Percentiles rank a stretch among this genome's conserved stretches.
Conservation (phyloP, 2,329 filamentous ascomycete species). For the Cladosporium sp. region DNA sequence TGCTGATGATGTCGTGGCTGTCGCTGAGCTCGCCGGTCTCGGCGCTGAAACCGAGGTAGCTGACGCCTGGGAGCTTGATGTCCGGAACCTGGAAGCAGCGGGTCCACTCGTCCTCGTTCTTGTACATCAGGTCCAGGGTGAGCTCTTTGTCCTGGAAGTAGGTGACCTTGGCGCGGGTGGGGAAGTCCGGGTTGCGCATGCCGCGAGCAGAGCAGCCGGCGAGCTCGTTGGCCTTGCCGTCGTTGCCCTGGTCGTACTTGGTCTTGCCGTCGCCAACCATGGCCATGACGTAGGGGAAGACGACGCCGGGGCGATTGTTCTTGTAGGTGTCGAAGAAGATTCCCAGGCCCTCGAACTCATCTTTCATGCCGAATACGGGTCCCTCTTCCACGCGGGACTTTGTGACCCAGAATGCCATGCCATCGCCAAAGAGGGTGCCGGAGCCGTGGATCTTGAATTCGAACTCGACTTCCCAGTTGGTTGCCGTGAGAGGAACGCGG, state of each 20-base stretch:
- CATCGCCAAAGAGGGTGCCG: constrained; percentile 89
- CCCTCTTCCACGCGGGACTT: constrained; percentile 82
- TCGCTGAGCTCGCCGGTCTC: constrained; percentile 96
- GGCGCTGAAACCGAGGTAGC: constrained; percentile 68
- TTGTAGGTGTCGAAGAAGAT: constrained; percentile 99
- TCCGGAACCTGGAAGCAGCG: constrained; percentile 75
- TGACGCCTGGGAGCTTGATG: constrained; percentile 72
- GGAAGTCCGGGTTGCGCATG: constrained; percentile 72
- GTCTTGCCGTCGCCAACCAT: constrained; percentile 94
- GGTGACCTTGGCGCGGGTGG: constrained; percentile 84
- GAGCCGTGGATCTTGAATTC: constrained; percentile 93
- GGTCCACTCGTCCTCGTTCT: constrained; percentile 82
- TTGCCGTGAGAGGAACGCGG: constrained; percentile 88
- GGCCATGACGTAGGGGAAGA: constrained; percentile 98
- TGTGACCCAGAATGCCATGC: constrained; percentile 97
- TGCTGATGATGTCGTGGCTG: constrained; percentile 93
- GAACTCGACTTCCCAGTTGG: constrained; percentile 97
- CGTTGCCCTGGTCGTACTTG: constrained; percentile 86
- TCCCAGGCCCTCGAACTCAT: constrained; percentile 90
- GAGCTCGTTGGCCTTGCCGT: constrained; percentile 89
- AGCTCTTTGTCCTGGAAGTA: constrained; percentile 97
- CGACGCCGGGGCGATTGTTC: constrained; percentile 93
- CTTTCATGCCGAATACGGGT: constrained; percentile 81
- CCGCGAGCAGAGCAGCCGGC: constrained; percentile 93
- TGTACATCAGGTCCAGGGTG: constrained; percentile 91